phyloP scores from a whole-genome alignment of 345 rosid genomes.

The Sisymbrium irio region DNA sequence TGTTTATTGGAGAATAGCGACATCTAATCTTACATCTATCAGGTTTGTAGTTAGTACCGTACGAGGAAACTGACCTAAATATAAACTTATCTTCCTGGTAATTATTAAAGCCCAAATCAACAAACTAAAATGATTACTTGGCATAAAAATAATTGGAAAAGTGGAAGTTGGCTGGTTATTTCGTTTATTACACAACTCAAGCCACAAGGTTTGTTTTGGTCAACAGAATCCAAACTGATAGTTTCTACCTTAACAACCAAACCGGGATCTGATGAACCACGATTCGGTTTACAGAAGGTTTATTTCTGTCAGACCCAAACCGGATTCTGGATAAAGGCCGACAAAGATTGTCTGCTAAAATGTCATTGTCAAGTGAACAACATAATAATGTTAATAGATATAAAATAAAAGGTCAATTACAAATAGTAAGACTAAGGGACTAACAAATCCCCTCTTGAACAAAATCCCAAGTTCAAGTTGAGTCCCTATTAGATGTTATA shows the following conservation, averaged over 20 bases:
- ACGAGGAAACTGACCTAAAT: conserved; percentile 24
- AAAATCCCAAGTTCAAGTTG: conserved; percentile 16
- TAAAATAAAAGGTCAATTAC: not conserved
- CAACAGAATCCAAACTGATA: not conserved
- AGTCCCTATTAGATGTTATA: conserved; percentile 1
- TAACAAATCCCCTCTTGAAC: conserved; percentile 20
- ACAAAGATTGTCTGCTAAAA: conserved; percentile 13
- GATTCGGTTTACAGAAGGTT: not conserved
- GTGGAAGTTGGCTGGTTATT: conserved; percentile 2
- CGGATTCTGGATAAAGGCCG: not conserved
- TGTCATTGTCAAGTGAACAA: conserved; percentile 14
- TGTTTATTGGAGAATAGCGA: conserved; percentile 9
- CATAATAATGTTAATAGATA: not conserved
- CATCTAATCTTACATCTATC: conserved; percentile 18
- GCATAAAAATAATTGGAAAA: not conserved
- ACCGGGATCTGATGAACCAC: not conserved
- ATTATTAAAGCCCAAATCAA: not conserved
- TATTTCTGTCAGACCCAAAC: not conserved
- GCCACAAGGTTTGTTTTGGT: conserved; percentile 6
- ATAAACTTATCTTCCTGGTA: conserved; percentile 6
- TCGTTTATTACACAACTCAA: not conserved
- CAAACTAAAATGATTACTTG: not conserved
- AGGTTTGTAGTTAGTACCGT: conserved; percentile 5
- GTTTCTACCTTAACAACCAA: not conserved
- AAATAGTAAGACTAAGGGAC: not conserved